phyloP scores from a whole-genome alignment of 2,329 filamentous ascomycete species.

The Monosporascus sp. region DNA sequence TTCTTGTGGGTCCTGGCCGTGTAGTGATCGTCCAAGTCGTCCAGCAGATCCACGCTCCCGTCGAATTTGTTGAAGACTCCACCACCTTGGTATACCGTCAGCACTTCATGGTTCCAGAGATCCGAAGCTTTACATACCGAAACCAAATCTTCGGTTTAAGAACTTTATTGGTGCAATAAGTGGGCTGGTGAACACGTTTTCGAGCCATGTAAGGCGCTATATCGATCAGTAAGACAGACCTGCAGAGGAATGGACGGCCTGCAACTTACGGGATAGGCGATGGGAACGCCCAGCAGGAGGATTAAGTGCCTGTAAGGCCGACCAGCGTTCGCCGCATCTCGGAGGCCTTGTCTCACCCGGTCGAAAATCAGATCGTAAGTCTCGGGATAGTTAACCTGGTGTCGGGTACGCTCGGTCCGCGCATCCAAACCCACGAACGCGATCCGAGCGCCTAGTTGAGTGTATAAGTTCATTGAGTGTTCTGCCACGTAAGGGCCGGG shows the following conservation, averaged over 20 bases:
- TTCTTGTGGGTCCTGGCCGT: conserved; percentile 87
- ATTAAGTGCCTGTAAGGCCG: conserved; percentile 85
- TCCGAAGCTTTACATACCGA: conserved; percentile 40
- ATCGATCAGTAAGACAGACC: conserved; percentile 4
- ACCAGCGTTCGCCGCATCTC: conserved; percentile 57
- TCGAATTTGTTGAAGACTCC: conserved; percentile 92
- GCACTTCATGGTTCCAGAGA: background rate
- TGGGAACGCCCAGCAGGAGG: conserved; percentile 79
- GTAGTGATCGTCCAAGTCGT: conserved; percentile 94
- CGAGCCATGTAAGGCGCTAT: conserved; percentile 86
- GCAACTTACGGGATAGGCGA: conserved; percentile 67
- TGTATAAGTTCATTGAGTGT: conserved; percentile 79
- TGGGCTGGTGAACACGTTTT: conserved; percentile 84
- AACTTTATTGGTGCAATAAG: conserved; percentile 85
- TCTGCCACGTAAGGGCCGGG: conserved; percentile 88
- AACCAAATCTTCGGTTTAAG: conserved; percentile 82
- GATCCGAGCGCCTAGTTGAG: conserved; percentile 75
- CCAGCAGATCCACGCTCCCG: conserved; percentile 84
- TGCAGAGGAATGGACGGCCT: conserved; percentile 34
- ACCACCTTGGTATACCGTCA: conserved; percentile 46
- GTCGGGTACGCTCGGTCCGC: conserved; percentile 86
- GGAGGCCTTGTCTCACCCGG: conserved; percentile 68
- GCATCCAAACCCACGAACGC: conserved; percentile 88
- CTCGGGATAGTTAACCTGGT: conserved; percentile 91
- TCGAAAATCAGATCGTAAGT: conserved; percentile 83